Conservation (phyloP, 2,329 filamentous ascomycete species). For the Myotisia sp. region DNA sequence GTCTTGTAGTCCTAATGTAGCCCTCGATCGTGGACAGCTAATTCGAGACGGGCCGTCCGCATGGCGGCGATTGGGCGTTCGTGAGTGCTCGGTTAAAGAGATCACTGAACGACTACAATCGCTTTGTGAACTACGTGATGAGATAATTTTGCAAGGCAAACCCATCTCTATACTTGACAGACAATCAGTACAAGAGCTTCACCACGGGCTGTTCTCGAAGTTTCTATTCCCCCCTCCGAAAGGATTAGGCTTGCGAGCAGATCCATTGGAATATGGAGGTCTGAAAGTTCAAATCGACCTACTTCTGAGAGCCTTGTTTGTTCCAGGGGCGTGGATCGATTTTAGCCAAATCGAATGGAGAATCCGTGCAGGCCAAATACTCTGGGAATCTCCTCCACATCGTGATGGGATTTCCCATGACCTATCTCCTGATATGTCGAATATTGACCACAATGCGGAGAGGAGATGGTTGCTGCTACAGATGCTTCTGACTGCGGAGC, state of each 20-base stretch:
- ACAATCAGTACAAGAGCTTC: conserved; percentile 20
- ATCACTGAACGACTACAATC: conserved; percentile 24
- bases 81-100: conserved; percentile 22
- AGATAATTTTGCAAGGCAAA: conserved; percentile 20
- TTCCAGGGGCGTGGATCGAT: conserved; percentile 34
- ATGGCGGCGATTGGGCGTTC: conserved; percentile 31
- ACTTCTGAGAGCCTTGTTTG: conserved; percentile 29
- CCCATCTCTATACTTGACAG: conserved; percentile 24
- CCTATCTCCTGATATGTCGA: conserved; percentile 12
- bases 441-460: conserved; percentile 20
- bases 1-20: conserved; percentile 22
- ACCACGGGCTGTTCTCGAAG: conserved; percentile 24
- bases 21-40: conserved; percentile 24
- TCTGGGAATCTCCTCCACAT: conserved; percentile 30
- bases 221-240: conserved; percentile 26
- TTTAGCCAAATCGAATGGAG: conserved; percentile 35
- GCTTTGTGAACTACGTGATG: conserved; percentile 22
- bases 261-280: conserved; percentile 15
- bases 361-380: conserved; percentile 31
- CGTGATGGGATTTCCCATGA: conserved; percentile 19
- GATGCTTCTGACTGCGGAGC: conserved; percentile 40
- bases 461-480: conserved; percentile 43
- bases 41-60: conserved; percentile 25
- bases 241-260: conserved; percentile 5
- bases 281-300: conserved; percentile 34